Base-by-base conservation (phyloP, 2,329 filamentous ascomycete genomes). In the Neofusicoccum kwambonambiense region DNA sequence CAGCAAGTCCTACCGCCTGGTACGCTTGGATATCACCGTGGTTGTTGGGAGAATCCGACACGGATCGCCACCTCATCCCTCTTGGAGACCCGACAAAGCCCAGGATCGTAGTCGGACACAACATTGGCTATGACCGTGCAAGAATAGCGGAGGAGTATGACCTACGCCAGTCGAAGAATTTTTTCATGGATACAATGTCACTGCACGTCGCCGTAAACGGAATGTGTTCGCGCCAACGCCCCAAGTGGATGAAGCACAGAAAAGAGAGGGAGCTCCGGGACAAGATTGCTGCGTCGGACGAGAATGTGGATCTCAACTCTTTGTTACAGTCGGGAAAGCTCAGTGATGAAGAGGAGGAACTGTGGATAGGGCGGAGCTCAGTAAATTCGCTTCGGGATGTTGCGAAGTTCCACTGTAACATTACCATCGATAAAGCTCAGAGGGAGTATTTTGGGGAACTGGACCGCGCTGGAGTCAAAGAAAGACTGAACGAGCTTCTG, bases 1-100 rank as follows among this genome's bases (percentile, higher is more conserved):
- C 96, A 13, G 91, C 89, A 17, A 93, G 93, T 70, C 89, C 92
- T 0, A 93, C 88, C 3, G 89, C 93, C 35, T 99, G 96, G 96
- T 99, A 99, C 79, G 92, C 90, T 0, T 99, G 95, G 95, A 78
- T 99, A 62, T 99, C 95, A 12, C 95, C 95, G 0, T 99, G 94
- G 94, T 80, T 99, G 41, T 79, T 99, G 17, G 91, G 89, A 35
- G 92, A 98, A 80, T 89, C 91, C 1, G 81, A 90, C 41, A 87
- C 87, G 37, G 85, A 92, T 72, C 86, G 87, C 54, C 94, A 99
- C 66, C 81, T 99, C 12, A 89, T 99, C 56, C 93, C 96, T 0
- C 79, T 99, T 6, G 96, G 95, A 35, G 89, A 97, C 71, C 87
- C 89, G 7, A 82, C 81, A 2, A 84, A 86, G 68, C 84, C 90